These are phyloP conservation scores for Margaritispora aquatica DNA, from an alignment of 495 filamentous ascomycete genomes.

Conservation along the genomic window DNA sequence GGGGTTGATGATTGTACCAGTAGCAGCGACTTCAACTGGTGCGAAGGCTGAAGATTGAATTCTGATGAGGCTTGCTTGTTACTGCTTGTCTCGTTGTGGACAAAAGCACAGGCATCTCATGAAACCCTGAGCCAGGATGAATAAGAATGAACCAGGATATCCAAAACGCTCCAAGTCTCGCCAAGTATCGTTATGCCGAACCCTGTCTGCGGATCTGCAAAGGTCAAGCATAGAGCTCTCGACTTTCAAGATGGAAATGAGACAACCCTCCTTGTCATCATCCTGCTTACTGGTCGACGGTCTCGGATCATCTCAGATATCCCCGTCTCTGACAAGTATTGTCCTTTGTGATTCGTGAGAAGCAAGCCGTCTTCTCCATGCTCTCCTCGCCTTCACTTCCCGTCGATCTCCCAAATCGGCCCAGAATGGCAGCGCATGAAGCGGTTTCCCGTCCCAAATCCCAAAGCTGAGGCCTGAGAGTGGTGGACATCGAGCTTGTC, in stretches of 20 bases:
- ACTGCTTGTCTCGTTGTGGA: not conserved
- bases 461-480: too few species aligned
- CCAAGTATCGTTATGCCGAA: constrained; percentile 3
- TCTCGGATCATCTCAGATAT: not conserved
- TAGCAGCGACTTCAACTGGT: not conserved
- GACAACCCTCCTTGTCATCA: not conserved
- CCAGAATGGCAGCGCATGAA: too few species aligned
- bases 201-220: constrained; percentile 5
- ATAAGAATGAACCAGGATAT: too few species aligned
- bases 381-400: not conserved
- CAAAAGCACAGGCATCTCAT: not conserved
- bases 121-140: not conserved
- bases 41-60: too few species aligned
- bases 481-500: too few species aligned
- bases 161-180: not conserved
- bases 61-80: too few species aligned
- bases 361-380: not conserved
- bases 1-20: not conserved
- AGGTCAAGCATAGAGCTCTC: too few species aligned
- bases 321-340: too few species aligned
- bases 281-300: not conserved
- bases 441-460: too few species aligned
- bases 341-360: too few species aligned
- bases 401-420: too few species aligned
- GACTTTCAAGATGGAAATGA: too few species aligned